Conservation (phyloP, 2,329 filamentous ascomycete species). For the Paraconiothyrium sp. region DNA sequence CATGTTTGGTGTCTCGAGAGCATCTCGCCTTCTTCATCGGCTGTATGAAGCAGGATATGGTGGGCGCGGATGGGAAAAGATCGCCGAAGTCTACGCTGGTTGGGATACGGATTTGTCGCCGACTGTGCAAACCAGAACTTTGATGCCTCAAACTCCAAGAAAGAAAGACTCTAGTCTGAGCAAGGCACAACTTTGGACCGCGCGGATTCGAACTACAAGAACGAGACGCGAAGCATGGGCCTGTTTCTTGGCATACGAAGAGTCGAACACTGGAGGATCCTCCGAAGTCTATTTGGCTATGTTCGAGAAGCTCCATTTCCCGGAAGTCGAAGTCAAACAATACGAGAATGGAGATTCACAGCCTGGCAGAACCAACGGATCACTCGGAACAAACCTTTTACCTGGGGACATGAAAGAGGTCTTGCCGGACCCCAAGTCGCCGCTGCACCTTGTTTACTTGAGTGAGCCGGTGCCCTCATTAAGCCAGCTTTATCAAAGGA, state of each 20-base stretch:
- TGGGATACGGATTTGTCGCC: slow-evolving; percentile 72
- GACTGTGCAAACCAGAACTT: slow-evolving; percentile 67
- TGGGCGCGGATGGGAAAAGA: slow-evolving; percentile 60
- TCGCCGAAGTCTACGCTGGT: slow-evolving; percentile 65
- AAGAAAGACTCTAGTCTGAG: slow-evolving; percentile 17
- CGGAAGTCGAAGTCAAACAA: slow-evolving; percentile 15
- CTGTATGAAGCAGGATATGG: slow-evolving; percentile 70
- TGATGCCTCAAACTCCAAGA: slow-evolving; percentile 42
- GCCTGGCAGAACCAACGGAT: slow-evolving; percentile 8
- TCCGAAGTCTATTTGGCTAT: slow-evolving; percentile 64
- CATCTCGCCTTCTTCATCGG: slow-evolving; percentile 63
- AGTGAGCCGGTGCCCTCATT: slow-evolving; percentile 69
- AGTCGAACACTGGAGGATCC: slow-evolving; percentile 49
- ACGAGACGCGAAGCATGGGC: slow-evolving; percentile 72
- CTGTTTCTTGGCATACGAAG: slow-evolving; percentile 67
- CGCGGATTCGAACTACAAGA: slow-evolving; percentile 66
- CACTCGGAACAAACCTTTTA: slow-evolving; percentile 42
- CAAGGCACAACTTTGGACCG: slow-evolving; percentile 60
- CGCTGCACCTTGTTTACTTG: slow-evolving; percentile 71
- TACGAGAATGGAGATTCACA: neutral
- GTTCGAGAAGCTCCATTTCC: slow-evolving; percentile 63
- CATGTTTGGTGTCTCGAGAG: slow-evolving; percentile 66
- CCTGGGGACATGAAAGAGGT: slow-evolving; percentile 70
- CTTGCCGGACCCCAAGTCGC: slow-evolving; percentile 64
- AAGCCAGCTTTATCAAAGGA: slow-evolving; percentile 66